Conservation (phyloP, 1,139 yeast genomes). For the Scheffersomyces parashehatae region DNA sequence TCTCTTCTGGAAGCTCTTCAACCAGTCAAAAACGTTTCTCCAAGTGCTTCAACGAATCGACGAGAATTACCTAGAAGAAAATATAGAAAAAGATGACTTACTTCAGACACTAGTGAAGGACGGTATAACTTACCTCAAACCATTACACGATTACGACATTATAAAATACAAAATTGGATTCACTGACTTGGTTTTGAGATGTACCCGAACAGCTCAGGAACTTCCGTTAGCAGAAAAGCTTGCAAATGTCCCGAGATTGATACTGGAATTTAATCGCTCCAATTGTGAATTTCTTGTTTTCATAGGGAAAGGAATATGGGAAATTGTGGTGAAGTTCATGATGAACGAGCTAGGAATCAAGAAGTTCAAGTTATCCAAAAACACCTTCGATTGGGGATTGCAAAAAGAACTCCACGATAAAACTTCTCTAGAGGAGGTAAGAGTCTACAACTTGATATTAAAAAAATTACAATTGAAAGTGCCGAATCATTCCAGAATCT, state of each 20-base stretch:
- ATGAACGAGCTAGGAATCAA: conserved; percentile 15
- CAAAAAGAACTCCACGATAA: conserved; percentile 22
- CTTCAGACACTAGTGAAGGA: conserved; percentile 8
- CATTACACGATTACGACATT: conserved; percentile 47
- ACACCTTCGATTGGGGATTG: conserved; percentile 53
- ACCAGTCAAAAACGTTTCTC: conserved; percentile 49
- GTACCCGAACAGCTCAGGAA: conserved; percentile 63
- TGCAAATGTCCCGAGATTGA: conserved; percentile 54
- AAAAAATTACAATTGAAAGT: conserved; percentile 14
- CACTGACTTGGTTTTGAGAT: conserved; percentile 68
- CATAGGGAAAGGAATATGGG: conserved; percentile 84
- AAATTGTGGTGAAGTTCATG: conserved; percentile 39
- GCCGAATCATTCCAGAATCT: conserved; percentile 26
- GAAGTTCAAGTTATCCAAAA: conserved; percentile 21
- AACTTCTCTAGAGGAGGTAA: conserved; percentile 4
- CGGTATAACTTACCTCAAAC: conserved; percentile 20
- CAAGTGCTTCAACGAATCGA: conserved; percentile 13
- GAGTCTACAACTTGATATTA: conserved; percentile 18
- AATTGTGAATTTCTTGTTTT: conserved; percentile 51
- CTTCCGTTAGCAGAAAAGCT: conserved; percentile 53
- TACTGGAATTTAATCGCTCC: conserved; percentile 41
- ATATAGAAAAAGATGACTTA: conserved; percentile 10
- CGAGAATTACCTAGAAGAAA: conserved; percentile 3
- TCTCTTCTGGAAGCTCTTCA: conserved; percentile 67
- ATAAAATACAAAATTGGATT: conserved; percentile 59